Conservation (phyloP, 805 yeast genomes). For the Candida fluviatilis region DNA sequence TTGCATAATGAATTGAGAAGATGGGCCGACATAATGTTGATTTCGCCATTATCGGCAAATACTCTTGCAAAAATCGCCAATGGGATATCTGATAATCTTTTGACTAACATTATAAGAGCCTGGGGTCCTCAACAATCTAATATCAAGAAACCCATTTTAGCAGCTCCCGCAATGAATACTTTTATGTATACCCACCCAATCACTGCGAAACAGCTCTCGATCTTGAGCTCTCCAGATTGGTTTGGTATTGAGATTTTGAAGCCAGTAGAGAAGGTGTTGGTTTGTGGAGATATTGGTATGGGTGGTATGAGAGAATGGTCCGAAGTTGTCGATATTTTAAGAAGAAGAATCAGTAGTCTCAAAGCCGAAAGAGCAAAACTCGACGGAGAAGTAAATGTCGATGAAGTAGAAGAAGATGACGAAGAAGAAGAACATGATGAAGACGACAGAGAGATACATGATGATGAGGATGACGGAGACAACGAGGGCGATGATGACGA, state of each 20-base stretch:
- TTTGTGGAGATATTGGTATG: conserved; percentile 48
- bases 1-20: conserved; percentile 41
- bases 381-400: conserved; percentile 27
- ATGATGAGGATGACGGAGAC: conserved; percentile 33
- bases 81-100: conserved; percentile 42
- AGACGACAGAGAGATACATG: conserved; percentile 36
- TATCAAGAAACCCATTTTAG: conserved; percentile 38
- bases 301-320: conserved; percentile 49
- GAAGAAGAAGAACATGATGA: conserved; percentile 35
- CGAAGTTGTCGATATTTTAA: conserved; percentile 40
- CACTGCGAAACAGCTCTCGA: conserved; percentile 35
- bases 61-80: conserved; percentile 41
- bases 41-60: conserved; percentile 45
- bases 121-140: conserved; percentile 30
- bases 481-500: conserved; percentile 36
- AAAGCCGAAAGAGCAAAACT: conserved; percentile 22
- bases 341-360: conserved; percentile 28
- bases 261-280: conserved; percentile 44
- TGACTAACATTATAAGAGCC: conserved; percentile 38
- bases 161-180: conserved; percentile 48
- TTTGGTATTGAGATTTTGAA: conserved; percentile 42
- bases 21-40: conserved; percentile 46
- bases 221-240: conserved; percentile 30
- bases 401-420: conserved; percentile 31
- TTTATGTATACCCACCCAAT: conserved; percentile 46